These are phyloP conservation scores for Jacaranda mimosifolia DNA, from an alignment of 257 asterid genomes.

Conservation along the genomic window DNA sequence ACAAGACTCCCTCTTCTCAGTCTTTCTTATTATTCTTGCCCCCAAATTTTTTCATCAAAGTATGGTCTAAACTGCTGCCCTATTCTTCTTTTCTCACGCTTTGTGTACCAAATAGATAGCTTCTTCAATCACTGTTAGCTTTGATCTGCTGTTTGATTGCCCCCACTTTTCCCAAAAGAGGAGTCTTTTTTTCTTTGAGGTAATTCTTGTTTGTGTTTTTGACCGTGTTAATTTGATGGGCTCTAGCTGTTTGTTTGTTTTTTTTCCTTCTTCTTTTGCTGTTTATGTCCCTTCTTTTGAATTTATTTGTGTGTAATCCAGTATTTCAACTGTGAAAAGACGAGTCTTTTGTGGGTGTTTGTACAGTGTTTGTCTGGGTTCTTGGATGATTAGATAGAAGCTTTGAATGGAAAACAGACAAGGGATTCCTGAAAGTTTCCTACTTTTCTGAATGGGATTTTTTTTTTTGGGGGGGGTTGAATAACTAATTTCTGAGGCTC, in stretches of 20 bases:
- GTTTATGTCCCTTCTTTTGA: neutral
- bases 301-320: constrained; percentile 5
- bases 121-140: constrained; percentile 31
- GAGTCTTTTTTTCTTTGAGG: constrained; percentile 31
- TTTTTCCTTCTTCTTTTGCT: neutral
- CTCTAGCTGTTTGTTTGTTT: neutral
- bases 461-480: neutral
- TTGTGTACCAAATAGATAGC: neutral
- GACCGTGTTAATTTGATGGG: constrained; percentile 29
- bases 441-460: neutral
- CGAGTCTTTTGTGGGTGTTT: constrained; percentile 15
- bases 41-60: constrained; percentile 38
- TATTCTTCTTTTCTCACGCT: neutral
- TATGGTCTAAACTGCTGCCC: neutral
- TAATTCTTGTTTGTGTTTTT: constrained; percentile 27
- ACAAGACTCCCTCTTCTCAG: constrained; percentile 30
- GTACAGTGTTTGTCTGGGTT: neutral
- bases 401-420: neutral
- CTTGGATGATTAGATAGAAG: constrained; percentile 18
- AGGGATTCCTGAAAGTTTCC: constrained; percentile 3
- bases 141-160: constrained; percentile 38
- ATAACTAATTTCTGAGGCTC: neutral
- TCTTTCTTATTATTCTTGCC: constrained; percentile 34
- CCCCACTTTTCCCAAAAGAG: constrained; percentile 4
- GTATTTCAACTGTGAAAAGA: neutral